Conservation (phyloP, 352 stramenopile species). For the Pseudoperonospora humuli region DNA sequence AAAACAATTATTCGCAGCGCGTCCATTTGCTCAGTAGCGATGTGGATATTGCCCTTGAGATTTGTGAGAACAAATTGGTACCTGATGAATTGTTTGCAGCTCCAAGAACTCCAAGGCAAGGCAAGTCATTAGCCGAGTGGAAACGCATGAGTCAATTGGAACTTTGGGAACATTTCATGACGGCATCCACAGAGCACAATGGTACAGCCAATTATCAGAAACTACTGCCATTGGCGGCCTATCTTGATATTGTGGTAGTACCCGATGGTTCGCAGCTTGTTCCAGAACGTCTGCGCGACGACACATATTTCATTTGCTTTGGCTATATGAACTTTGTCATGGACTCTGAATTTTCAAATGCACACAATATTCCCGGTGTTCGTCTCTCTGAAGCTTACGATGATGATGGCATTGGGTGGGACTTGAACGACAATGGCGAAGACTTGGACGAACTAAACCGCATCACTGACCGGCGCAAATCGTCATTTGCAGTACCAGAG, state of each 20-base stretch:
- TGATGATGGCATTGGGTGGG: background rate
- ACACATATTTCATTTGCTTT: conserved; percentile 76
- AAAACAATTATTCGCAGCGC: conserved; percentile 37
- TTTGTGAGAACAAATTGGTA: conserved; percentile 57
- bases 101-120: conserved; percentile 17
- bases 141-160: conserved; percentile 52
- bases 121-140: conserved; percentile 40
- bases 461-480: conserved; percentile 17
- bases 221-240: conserved; percentile 46
- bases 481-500: conserved; percentile 37
- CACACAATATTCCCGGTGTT: conserved; percentile 51
- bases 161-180: conserved; percentile 65
- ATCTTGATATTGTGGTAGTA: conserved; percentile 52
- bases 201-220: conserved; percentile 33
- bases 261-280: conserved; percentile 32
- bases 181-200: conserved; percentile 23
- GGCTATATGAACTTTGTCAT: conserved; percentile 67
- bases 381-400: conserved; percentile 9
- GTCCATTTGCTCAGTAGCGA: conserved; percentile 45
- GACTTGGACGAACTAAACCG: conserved; percentile 1
- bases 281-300: conserved; percentile 27
- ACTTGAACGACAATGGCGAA: conserved; percentile 3
- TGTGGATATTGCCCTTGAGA: conserved; percentile 51
- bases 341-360: conserved; percentile 55
- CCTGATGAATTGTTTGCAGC: conserved; percentile 31